phyloP scores from a whole-genome alignment of 352 stramenopile species.

The Pythium aquatile region DNA sequence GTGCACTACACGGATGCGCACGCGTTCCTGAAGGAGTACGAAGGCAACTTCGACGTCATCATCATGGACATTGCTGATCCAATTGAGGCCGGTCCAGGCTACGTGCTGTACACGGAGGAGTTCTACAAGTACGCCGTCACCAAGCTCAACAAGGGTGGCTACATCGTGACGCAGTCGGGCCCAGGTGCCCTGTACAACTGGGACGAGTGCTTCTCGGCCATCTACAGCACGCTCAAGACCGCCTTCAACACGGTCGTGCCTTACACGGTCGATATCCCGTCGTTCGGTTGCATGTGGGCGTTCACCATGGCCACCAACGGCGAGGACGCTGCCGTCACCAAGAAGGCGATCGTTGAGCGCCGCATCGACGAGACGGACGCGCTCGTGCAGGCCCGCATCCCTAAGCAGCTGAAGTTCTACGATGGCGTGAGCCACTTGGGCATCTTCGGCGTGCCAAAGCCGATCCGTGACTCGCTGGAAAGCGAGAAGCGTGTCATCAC shows the following conservation, averaged over 20 bases:
- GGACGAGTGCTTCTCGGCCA: constrained; percentile 92
- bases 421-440: constrained; percentile 89
- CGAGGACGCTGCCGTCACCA: constrained; percentile 50
- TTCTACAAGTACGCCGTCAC: constrained; percentile 92
- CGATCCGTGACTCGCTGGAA: constrained; percentile 83
- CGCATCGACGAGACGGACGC: constrained; percentile 66
- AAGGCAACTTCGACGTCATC: constrained; percentile 90
- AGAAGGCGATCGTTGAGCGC: constrained; percentile 49
- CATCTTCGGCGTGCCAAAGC: constrained; percentile 92
- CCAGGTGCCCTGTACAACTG: constrained; percentile 88
- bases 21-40: constrained; percentile 85
- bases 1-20: constrained; percentile 91
- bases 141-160: constrained; percentile 83
- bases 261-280: constrained; percentile 92
- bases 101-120: constrained; percentile 80
- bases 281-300: constrained; percentile 93
- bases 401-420: constrained; percentile 86
- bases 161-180: constrained; percentile 94
- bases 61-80: constrained; percentile 96
- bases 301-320: constrained; percentile 92
- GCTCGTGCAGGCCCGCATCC: constrained; percentile 52
- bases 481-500: constrained; percentile 93
- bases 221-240: constrained; percentile 91
- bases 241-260: constrained; percentile 92
- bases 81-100: constrained; percentile 92